Evolutionary conservation across 2,329 filamentous ascomycete species (phyloP), one percentile per base, ranked within the genome.

Genomic region (Elsinoe perseae): DNA sequence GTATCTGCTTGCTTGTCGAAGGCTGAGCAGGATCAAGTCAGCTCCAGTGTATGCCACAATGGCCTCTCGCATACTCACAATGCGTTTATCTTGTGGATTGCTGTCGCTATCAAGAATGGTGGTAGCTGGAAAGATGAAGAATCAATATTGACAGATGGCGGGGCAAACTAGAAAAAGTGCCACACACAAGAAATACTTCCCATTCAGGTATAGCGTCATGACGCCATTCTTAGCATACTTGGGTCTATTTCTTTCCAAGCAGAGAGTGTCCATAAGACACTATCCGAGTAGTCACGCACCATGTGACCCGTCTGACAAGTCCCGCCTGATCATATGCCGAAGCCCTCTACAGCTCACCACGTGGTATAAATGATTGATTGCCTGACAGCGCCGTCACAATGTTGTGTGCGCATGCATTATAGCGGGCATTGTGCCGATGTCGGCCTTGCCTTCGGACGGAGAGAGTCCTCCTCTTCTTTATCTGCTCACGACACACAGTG

Each of bases 181-280:
- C 44, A 50, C 44, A 12, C 23, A 23, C 25, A 50, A 50, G 44
- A 50, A 50, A 30, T 50, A 32, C 44, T 50, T 50, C 44, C 44
- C 27, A 30, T 30, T 50, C 16, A 20, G 44, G 44, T 32, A 50
- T 30, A 50, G 44, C 44, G 44, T 32, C 44, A 50, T 50, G 44
- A 50, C 44, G 44, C 44, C 25, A 50, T 50, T 50, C 40, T 44
- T 21, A 44, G 21, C 40, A 44, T 44, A 25, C 9, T 44, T 27
- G 20, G 25, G 21, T 12, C 9, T 12, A 12, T 25, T 25, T 25
- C 32, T 36, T 36, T 12, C 32, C 32, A 9, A 36, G 32, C 32
- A 36, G 4, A 36, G 32, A 14, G n/a, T 36, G 32, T 5, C 12
- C 32, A 36, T 14, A 14, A 12, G 3, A 36, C 32, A 14, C 32